Percentiles rank a stretch among this genome's conserved stretches.
phyloP scores from a whole-genome alignment of 108 stramenopile species.

The Conticribra weissflogii region DNA sequence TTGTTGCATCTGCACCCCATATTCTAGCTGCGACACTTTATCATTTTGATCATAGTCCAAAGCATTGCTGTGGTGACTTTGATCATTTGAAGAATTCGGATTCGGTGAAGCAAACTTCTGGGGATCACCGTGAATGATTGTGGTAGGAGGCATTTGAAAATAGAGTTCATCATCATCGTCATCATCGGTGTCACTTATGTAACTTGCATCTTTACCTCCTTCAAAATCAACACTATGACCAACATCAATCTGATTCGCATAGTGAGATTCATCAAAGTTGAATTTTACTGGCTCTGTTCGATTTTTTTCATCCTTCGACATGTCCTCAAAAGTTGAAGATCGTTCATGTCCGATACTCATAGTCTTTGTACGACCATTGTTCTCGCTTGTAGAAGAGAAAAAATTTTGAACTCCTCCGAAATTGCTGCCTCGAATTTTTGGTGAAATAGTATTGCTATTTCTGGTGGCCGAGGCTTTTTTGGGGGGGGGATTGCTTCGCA shows the following conservation, averaged over 20 bases:
- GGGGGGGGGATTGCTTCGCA: background rate
- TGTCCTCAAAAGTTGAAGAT: background rate
- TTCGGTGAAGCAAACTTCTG: background rate
- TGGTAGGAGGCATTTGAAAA: background rate
- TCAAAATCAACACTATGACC: no score
- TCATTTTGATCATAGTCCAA: background rate
- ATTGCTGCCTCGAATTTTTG: background rate
- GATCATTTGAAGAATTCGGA: background rate
- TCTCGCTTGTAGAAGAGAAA: background rate
- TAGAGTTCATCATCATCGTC: constrained; percentile 5
- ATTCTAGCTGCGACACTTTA: background rate
- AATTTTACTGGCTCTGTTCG: background rate
- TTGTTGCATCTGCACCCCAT: no score
- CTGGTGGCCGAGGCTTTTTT: no score
- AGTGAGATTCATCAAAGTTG: background rate
- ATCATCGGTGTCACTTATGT: background rate
- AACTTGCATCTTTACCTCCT: background rate
- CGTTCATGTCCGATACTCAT: background rate
- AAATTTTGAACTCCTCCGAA: background rate
- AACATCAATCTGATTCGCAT: background rate
- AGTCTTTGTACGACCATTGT: background rate
- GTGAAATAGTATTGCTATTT: background rate
- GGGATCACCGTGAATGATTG: background rate
- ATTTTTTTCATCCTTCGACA: background rate
- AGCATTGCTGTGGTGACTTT: background rate